Evolutionary conservation across 2,329 filamentous ascomycete species (phyloP).

Genomic region (Plectosphaerella sp.): DNA sequence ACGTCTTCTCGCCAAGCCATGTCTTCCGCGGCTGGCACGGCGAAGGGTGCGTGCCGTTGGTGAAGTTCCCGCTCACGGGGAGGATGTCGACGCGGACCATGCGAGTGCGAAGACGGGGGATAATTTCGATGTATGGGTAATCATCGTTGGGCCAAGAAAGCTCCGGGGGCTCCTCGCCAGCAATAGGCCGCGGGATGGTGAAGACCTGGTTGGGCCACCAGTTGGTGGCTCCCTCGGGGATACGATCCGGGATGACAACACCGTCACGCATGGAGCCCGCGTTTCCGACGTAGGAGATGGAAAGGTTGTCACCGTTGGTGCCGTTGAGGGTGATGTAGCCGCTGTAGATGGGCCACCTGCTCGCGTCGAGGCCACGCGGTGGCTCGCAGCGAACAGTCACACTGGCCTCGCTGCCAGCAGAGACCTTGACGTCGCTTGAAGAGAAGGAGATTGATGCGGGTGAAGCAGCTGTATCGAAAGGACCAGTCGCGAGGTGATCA

Average conservation of each 20-base stretch:
- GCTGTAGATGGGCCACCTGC: slow-evolving; percentile 34
- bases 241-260: slow-evolving; percentile 6
- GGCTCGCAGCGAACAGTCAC: slow-evolving; percentile 22
- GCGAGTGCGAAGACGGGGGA: slow-evolving; percentile 9
- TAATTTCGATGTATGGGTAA: background rate
- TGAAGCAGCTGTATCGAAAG: slow-evolving; percentile 10
- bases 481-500: slow-evolving; percentile 6
- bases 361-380: slow-evolving; percentile 19
- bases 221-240: too few relatives aligned
- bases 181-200: slow-evolving; percentile 11
- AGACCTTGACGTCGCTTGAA: slow-evolving; percentile 16
- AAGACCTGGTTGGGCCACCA: slow-evolving; percentile 14
- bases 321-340: slow-evolving; percentile 36
- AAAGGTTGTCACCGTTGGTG: slow-evolving; percentile 28
- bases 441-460: slow-evolving; percentile 14
- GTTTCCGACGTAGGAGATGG: slow-evolving; percentile 34
- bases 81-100: slow-evolving; percentile 17
- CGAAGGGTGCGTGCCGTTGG: background rate
- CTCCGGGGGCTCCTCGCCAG: too few relatives aligned
- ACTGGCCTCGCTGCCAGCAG: slow-evolving; percentile 17
- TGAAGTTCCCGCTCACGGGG: too few relatives aligned
- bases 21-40: too few relatives aligned
- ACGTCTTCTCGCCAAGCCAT: too few relatives aligned
- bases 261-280: slow-evolving; percentile 19
- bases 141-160: too few relatives aligned